Base-by-base conservation (phyloP, 768 basidiomycete species). In the Kwoniella europaea region DNA sequence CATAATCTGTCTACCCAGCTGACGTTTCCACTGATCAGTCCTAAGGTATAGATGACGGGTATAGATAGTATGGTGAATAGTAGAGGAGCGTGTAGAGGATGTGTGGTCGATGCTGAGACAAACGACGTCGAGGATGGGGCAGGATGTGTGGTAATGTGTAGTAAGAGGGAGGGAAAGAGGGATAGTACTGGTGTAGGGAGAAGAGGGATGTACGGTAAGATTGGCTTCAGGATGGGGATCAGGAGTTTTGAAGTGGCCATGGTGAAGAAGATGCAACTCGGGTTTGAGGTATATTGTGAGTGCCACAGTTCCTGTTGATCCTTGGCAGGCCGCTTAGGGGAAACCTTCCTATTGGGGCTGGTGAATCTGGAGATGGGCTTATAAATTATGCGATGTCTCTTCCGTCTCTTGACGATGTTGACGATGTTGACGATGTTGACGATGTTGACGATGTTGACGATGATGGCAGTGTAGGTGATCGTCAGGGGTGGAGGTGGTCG, bases 1-100 rank as follows among this genome's bases (percentile, higher is more conserved):
- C 88, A 88, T 15, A 93, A 79, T 35, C 92, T 88, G 84, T 98
- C 82, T 18, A 83, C 79, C 76, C 80, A 81, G 55, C 74, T 74
- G 2, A 81, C 78, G 59, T 83, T 82, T 35, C 78, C 71, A 12
- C 74, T 78, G n/a, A 82, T 41, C 20, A 80, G 65, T 27, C 82
- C 80, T 42, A 82, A 67, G 42, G 68, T 65, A 42, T 77, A 80
- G 44, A 76, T 62, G 5, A 76, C 4, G 0, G 78, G 75, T 1
- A 79, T 78, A n/a, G 63, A 29, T 24, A 68, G 20, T 18, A 67
- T 10, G 2, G 65, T 66, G 59, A 76, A 66, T 53, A 79, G 29
- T 20, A 79, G 42, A 12, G 80, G 74, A 6, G 64, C 65, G 43
- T 81, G 80, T 3, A 79, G 50, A 10, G 80, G 78, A 55, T 81